Conservation (phyloP, 257 asterid genomes). For the Fraxinus anomala region DNA sequence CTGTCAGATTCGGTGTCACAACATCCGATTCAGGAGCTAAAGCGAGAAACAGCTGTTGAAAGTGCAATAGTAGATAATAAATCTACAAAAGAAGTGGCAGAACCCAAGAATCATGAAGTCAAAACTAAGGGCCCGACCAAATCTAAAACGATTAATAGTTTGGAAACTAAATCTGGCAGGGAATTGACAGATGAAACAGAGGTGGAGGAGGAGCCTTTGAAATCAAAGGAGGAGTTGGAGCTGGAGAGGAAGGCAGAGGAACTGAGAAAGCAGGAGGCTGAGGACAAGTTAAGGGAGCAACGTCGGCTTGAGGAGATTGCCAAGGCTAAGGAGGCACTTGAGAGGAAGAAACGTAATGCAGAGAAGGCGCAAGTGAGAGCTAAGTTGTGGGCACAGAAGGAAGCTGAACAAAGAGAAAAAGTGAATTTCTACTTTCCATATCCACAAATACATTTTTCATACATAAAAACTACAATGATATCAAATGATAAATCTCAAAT, state of each 20-base stretch:
- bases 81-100: constrained; percentile 29
- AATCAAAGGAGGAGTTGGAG: constrained; percentile 61
- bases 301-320: constrained; percentile 67
- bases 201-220: constrained; percentile 44
- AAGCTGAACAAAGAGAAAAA: constrained; percentile 89
- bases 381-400: constrained; percentile 74
- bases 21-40: constrained; percentile 38
- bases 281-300: constrained; percentile 72
- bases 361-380: constrained; percentile 80
- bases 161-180: constrained; percentile 32
- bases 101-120: constrained; percentile 35
- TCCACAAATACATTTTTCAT: neutral
- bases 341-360: constrained; percentile 79
- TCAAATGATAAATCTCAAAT: neutral
- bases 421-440: constrained; percentile 32
- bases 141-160: constrained; percentile 34
- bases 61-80: constrained; percentile 23
- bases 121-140: constrained; percentile 26
- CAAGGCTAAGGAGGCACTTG: constrained; percentile 87
- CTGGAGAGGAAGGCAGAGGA: constrained; percentile 62
- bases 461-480: neutral
- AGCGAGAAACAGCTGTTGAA: constrained; percentile 36
- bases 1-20: constrained; percentile 32
- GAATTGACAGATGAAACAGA: constrained; percentile 31
- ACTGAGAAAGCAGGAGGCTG: constrained; percentile 48